These are phyloP conservation scores for Phytophthora brassicae DNA, from an alignment of 352 stramenopile genomes.

Conservation along the genomic window DNA sequence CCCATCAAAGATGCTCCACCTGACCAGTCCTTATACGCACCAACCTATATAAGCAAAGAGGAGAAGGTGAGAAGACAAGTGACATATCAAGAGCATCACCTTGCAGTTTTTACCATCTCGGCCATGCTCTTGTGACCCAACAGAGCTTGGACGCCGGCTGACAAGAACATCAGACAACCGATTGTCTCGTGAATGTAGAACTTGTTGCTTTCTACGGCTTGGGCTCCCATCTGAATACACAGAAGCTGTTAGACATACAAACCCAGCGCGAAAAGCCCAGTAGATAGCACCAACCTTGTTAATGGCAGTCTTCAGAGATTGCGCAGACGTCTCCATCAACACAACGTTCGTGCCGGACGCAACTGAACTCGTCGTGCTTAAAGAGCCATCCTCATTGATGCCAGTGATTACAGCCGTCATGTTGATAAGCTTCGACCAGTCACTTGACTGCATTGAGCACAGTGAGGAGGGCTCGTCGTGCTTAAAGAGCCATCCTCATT, in stretches of 20 bases:
- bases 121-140: slow-evolving; percentile 88
- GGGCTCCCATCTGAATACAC: slow-evolving; percentile 61
- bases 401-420: slow-evolving; percentile 85
- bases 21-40: slow-evolving; percentile 84
- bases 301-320: slow-evolving; percentile 82
- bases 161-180: slow-evolving; percentile 87
- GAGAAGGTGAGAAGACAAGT: background rate
- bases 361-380: slow-evolving; percentile 83
- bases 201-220: slow-evolving; percentile 75
- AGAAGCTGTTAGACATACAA: background rate
- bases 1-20: slow-evolving; percentile 80
- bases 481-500: slow-evolving; percentile 83
- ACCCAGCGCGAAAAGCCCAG: background rate
- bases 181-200: slow-evolving; percentile 84
- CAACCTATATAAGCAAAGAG: slow-evolving; percentile 49
- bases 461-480: slow-evolving; percentile 82
- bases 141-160: slow-evolving; percentile 80
- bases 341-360: slow-evolving; percentile 77
- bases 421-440: slow-evolving; percentile 85
- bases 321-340: slow-evolving; percentile 84
- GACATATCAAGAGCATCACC: background rate
- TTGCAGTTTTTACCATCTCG: slow-evolving; percentile 64
- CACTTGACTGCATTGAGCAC: slow-evolving; percentile 78
- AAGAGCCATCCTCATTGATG: slow-evolving; percentile 79
- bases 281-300: slow-evolving; percentile 54